Evolutionary conservation across 169 alveolate genomes (phyloP).

Genomic region (Eimeria necatrix): DNA sequence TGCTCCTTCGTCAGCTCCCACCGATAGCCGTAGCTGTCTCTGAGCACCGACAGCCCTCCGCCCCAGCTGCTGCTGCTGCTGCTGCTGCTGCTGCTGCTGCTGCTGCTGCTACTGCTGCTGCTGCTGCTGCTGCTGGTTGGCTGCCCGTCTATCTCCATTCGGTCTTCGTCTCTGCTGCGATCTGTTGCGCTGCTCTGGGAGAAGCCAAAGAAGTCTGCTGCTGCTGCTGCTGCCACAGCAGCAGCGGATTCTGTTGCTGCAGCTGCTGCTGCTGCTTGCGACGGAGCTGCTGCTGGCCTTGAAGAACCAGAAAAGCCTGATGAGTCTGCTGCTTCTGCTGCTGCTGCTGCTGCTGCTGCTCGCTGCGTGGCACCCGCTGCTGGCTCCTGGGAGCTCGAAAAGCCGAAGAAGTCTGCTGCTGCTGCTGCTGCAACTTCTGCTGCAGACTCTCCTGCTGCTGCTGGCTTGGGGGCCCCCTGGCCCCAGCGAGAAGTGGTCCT

Average conservation of each 20-base stretch:
- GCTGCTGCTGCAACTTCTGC: conserved; percentile 53
- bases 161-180: neutral
- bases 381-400: neutral
- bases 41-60: neutral
- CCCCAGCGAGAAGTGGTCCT: conserved; percentile 16
- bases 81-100: conserved; percentile 49
- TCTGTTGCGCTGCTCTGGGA: neutral
- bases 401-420: conserved; percentile 4
- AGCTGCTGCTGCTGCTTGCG: conserved; percentile 19
- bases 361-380: neutral
- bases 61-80: conserved; percentile 58
- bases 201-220: neutral
- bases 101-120: neutral
- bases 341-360: neutral
- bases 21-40: neutral
- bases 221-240: conserved; percentile 58
- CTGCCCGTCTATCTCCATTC: neutral
- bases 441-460: conserved; percentile 27
- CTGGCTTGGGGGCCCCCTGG: neutral
- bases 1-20: neutral
- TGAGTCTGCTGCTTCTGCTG: conserved; percentile 16
- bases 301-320: too few species aligned
- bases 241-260: conserved; percentile 35
- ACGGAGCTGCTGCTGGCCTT: conserved; percentile 16
- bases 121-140: conserved; percentile 54